Percentiles rank a stretch among this genome's conserved stretches.
These are phyloP conservation scores for Sporisorium iseilematis-ciliati DNA, from an alignment of 1,284 basidiomycete genomes.

Conservation along the genomic window DNA sequence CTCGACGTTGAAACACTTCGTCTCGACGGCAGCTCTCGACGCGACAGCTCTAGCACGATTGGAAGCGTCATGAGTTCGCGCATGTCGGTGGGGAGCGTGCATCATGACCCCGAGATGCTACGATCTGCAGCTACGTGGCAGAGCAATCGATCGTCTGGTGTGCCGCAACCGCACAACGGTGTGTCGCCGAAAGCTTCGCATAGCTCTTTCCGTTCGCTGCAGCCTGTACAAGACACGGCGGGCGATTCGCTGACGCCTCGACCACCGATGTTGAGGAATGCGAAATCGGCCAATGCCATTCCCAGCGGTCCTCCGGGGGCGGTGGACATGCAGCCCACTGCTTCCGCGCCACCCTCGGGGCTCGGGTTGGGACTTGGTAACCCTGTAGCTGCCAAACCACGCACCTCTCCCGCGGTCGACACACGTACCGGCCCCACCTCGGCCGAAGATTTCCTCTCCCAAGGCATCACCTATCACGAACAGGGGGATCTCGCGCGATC, in stretches of 20 bases:
- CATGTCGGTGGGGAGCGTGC: conserved; percentile 48
- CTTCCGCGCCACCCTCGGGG: conserved; percentile 12
- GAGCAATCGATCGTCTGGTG: neutral
- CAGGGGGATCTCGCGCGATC: conserved; percentile 80
- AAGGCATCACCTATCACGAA: conserved; percentile 84
- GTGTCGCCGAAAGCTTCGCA: conserved; percentile 29
- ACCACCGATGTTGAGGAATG: conserved; percentile 29
- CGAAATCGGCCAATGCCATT: conserved; percentile 33
- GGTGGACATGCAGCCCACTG: conserved; percentile 31
- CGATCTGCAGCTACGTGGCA: conserved; percentile 22
- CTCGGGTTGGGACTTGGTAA: conserved; percentile 5
- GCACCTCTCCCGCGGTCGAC: conserved; percentile 39
- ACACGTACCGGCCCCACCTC: conserved; percentile 49
- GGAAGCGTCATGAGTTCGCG: conserved; percentile 44
- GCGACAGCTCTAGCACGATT: conserved; percentile 59
- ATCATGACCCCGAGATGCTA: conserved; percentile 26
- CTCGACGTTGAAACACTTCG: conserved; percentile 66
- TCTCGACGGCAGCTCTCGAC: conserved; percentile 58
- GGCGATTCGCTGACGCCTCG: neutral
- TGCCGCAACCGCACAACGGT: neutral
- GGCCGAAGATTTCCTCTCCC: conserved; percentile 61
- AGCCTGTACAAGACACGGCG: conserved; percentile 20
- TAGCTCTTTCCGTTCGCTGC: conserved; percentile 29
- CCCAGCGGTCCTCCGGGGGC: conserved; percentile 7
- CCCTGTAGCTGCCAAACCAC: conserved; percentile 6